Evolutionary conservation across 2,329 filamentous ascomycete species (phyloP).

Genomic region (Aspergillus floridensis): DNA sequence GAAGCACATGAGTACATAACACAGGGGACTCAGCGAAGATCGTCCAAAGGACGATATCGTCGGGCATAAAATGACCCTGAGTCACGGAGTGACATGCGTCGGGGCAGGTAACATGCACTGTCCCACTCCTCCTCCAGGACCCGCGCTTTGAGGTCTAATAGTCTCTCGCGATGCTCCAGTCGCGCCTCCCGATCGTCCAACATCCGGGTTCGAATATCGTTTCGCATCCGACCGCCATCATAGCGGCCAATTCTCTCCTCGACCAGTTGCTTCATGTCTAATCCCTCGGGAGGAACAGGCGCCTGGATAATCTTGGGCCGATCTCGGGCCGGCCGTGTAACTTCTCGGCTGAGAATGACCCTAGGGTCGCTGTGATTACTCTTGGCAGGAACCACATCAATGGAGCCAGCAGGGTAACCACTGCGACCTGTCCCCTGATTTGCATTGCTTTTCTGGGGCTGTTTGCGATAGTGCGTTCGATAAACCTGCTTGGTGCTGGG

Average conservation of each 20-base stretch:
- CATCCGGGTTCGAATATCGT: conserved; percentile 28
- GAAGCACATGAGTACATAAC: too few species aligned
- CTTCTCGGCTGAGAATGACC: conserved; percentile 9
- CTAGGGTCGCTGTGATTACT: conserved; percentile 14
- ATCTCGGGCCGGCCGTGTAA: conserved; percentile 16
- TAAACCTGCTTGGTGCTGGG: conserved; percentile 21
- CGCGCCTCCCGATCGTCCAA: conserved; percentile 28
- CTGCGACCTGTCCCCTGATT: conserved; percentile 8
- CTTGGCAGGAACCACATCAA: conserved; percentile 27
- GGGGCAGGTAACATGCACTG: conserved; percentile 11
- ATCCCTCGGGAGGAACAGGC: conserved; percentile 12
- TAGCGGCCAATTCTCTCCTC: conserved; percentile 4
- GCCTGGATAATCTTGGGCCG: conserved; percentile 22
- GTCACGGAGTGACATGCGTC: conserved; percentile 20
- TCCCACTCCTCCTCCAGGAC: conserved; percentile 22
- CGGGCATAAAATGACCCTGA: conserved; percentile 14
- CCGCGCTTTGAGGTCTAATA: conserved; percentile 20
- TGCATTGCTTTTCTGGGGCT: conserved; percentile 9
- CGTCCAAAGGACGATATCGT: conserved; percentile 14
- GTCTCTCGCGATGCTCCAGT: conserved; percentile 25
- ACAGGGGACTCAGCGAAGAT: neutral
- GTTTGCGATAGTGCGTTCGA: conserved; percentile 29
- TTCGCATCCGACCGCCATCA: conserved; percentile 13
- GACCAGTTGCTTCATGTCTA: conserved; percentile 11
- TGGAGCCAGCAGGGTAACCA: conserved; percentile 16